Evolutionary conservation across 2,329 filamentous ascomycete genomes (phyloP), one percentile per base, ranked within the genome.

Genomic region (Rhynchosporium graminicola): DNA sequence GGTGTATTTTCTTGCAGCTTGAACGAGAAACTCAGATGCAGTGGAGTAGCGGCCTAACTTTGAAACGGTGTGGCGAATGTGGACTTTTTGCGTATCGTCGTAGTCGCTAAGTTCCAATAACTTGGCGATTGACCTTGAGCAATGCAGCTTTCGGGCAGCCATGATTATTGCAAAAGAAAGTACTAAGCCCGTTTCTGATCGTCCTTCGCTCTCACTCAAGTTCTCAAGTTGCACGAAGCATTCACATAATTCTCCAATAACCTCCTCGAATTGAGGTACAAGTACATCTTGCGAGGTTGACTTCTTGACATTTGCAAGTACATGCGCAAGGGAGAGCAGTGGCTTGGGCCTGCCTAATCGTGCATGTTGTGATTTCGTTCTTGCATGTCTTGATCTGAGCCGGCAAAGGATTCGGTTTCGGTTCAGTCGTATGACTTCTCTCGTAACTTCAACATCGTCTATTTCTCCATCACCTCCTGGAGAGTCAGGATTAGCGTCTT

Each of bases 331-430:
- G 36, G n/a, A 13, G 36, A 42, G 60, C 46, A 65, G 58, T 54
- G 57, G 36, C 38, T 65, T 63, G 29, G 54, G 13, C 15, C 33
- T 33, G 43, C 58, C 54, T 36, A 60, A 38, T 38, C n/a, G 33
- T 59, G 57, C 36, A 57, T 38, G 33, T 36, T 50, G 38, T 55
- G 33, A 54, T 13, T 13, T 28, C 1, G 38, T n/a, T 1, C 13
- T 15, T 1, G 51, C 51, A 42, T 42, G 51, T 29, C 29, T 42
- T 2, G 51, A 61, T 54, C 57, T 58, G 52, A 65, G 57, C 36
- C 57, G 63, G 54, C 63, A 65, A 5, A 60, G 51, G 40, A 65
- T 61, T 20, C 63, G 57, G 38, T 36, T 58, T 15, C 57, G 60
- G 42, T 61, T 63, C 42, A 65, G 62, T 10, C 45, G 50, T 20